Evolutionary conservation across 2,329 filamentous ascomycete species (phyloP).

Genomic region (Aspergillus pseudoterreus): DNA sequence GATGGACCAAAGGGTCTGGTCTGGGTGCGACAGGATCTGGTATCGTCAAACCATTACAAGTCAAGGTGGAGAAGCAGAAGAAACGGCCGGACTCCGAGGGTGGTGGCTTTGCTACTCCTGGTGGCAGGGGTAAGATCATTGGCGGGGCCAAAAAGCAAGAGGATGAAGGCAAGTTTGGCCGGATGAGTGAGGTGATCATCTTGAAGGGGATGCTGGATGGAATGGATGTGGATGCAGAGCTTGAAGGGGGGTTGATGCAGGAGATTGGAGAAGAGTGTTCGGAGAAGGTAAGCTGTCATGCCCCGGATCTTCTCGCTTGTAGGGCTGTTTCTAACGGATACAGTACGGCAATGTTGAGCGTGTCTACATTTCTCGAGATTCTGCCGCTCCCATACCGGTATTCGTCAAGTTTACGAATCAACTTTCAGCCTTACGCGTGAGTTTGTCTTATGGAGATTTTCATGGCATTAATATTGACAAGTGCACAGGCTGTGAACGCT

Average conservation of each 20-base stretch:
- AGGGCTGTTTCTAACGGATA: conserved; percentile 3
- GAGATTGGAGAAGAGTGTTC: conserved; percentile 94
- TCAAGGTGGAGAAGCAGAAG: conserved; percentile 81
- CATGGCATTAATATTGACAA: neutral
- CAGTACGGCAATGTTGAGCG: conserved; percentile 81
- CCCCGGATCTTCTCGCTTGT: neutral
- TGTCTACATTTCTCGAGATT: conserved; percentile 66
- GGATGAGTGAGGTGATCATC: conserved; percentile 78
- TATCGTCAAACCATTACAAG: conserved; percentile 77
- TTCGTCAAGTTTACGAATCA: conserved; percentile 91
- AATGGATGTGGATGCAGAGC: conserved; percentile 75
- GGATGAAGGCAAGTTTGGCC: conserved; percentile 58
- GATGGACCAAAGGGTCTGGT: conserved; percentile 84
- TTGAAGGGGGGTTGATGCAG: conserved; percentile 71
- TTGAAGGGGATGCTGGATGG: conserved; percentile 81
- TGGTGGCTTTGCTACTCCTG: conserved; percentile 69
- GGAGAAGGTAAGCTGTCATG: conserved; percentile 58
- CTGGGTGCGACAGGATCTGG: conserved; percentile 78
- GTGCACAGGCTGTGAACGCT: conserved; percentile 75
- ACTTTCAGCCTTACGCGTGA: conserved; percentile 76
- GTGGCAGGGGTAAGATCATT: conserved; percentile 72
- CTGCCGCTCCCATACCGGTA: conserved; percentile 57
- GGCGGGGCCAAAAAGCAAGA: conserved; percentile 63
- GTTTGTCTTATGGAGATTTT: conserved; percentile 29
- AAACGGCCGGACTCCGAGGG: conserved; percentile 75